Conservation (phyloP, 2,329 filamentous ascomycete genomes). For the Pseudocercospora eumusae region DNA sequence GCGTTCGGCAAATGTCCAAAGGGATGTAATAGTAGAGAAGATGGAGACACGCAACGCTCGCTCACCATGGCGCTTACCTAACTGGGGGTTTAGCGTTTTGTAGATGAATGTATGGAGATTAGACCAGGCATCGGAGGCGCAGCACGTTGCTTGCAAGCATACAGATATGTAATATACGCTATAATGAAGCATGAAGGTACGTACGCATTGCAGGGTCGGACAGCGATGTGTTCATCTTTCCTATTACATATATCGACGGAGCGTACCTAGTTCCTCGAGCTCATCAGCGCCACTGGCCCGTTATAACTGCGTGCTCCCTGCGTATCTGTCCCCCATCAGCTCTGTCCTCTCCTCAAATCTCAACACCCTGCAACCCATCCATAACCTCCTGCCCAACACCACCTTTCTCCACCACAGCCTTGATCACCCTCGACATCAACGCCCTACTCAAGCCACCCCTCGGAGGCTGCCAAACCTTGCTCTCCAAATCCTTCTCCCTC, state of each 20-base stretch:
- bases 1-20: neutral
- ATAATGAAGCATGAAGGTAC: neutral
- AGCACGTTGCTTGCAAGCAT: neutral
- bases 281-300: neutral
- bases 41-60: neutral
- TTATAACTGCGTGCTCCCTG: neutral
- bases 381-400: slow-evolving; percentile 86
- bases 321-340: neutral
- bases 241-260: too few relatives aligned
- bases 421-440: slow-evolving; percentile 72
- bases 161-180: neutral
- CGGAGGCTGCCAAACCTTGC: slow-evolving; percentile 78
- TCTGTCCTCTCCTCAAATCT: slow-evolving; percentile 44
- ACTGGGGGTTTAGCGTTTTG: neutral
- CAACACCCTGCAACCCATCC: slow-evolving; percentile 74
- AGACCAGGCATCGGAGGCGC: neutral
- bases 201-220: neutral
- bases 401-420: slow-evolving; percentile 71
- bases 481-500: slow-evolving; percentile 52
- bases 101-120: neutral
- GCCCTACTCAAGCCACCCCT: slow-evolving; percentile 77
- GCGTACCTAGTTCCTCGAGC: too few relatives aligned
- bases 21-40: neutral
- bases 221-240: too few relatives aligned
- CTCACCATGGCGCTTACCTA: neutral